Base-by-base conservation (phyloP, 257 asterid genomes). In the Lycium barbarum region DNA sequence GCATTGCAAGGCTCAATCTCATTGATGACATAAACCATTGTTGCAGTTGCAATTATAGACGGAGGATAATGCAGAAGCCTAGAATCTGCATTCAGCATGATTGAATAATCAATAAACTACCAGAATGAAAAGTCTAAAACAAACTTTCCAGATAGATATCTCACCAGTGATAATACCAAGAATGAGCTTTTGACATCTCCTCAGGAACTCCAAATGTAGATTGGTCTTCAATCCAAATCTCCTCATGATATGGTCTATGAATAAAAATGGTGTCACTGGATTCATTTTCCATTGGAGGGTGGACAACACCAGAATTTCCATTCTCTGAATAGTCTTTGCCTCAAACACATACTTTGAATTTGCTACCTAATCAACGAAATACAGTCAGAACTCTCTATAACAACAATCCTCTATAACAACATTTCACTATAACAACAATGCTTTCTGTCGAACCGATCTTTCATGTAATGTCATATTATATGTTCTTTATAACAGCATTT, bases 181-280 rank as follows among this genome's bases (percentile, higher is more conserved):
- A 81, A 93, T 86, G 15, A 94, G 58, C 81, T 83, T 81, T 84
- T 88, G 95, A 85, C 96, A 94, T 65, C 89, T 87, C 85, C 84
- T 85, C 54, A 89, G 85, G 85, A 96, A 90, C 26, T 92, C 97
- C 87, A 88, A 89, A 84, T 90, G 91, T 80, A 88, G 89, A 79
- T 90, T 88, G 83, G 79, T 82, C 62, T 82, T 81, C 83, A 91
- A 88, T 68, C 84, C 92, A 82, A 92, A 90, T 88, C 99, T 92
- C 90, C 98, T 93, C 4, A 87, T 88, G 87, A 90, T 88, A 90
- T 96, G 97, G 91, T 96, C 99, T 84, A 94, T 62, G 87, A 91
- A 96, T 5, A 97, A 88, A 55, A 94, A 83, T 22, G 98, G 98
- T 3, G 99, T 96, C 83, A 92, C 98, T 3, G 93, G 95, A 84